Conservation (phyloP, 306 rosid species). For the Trichosanthes truncata region DNA sequence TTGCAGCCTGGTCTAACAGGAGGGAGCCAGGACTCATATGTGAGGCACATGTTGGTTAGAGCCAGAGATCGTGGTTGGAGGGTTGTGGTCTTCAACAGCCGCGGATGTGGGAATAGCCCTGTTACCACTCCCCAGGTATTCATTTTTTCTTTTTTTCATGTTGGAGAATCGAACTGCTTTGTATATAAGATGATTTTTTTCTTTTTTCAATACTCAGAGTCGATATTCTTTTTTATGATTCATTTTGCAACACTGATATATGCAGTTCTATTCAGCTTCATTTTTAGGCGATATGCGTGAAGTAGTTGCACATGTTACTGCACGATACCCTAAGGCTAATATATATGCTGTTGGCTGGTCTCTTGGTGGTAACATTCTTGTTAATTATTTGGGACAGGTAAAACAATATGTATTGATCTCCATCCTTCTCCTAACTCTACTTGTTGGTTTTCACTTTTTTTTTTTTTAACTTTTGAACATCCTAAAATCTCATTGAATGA, state of each 20-base stretch:
- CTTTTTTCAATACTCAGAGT: background rate
- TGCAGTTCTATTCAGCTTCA: slow-evolving; percentile 97
- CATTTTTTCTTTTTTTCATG: background rate
- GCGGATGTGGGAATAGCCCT: slow-evolving; percentile 89
- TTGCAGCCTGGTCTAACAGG: slow-evolving; percentile 96
- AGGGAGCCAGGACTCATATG: slow-evolving; percentile 76
- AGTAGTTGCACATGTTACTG: slow-evolving; percentile 65
- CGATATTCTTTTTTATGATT: slow-evolving; percentile 15
- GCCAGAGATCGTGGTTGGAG: slow-evolving; percentile 74
- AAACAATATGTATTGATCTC: background rate
- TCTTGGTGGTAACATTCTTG: slow-evolving; percentile 93
- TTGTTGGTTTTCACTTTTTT: background rate
- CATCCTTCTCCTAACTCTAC: background rate
- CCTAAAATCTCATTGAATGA: background rate
- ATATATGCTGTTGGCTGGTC: slow-evolving; percentile 92
- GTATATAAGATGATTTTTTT: background rate
- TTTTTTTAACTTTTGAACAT: background rate
- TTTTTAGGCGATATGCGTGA: slow-evolving; percentile 74
- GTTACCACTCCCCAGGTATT: slow-evolving; percentile 83
- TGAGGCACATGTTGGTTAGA: slow-evolving; percentile 67
- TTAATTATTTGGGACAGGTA: slow-evolving; percentile 86
- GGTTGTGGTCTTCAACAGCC: slow-evolving; percentile 79
- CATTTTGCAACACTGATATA: slow-evolving; percentile 18
- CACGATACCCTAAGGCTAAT: slow-evolving; percentile 61
- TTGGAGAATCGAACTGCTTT: background rate